Percentiles rank a stretch among this genome's conserved stretches.
These are phyloP conservation scores for Cucurbita moschata DNA, from an alignment of 306 rosid genomes.

Conservation along the genomic window DNA sequence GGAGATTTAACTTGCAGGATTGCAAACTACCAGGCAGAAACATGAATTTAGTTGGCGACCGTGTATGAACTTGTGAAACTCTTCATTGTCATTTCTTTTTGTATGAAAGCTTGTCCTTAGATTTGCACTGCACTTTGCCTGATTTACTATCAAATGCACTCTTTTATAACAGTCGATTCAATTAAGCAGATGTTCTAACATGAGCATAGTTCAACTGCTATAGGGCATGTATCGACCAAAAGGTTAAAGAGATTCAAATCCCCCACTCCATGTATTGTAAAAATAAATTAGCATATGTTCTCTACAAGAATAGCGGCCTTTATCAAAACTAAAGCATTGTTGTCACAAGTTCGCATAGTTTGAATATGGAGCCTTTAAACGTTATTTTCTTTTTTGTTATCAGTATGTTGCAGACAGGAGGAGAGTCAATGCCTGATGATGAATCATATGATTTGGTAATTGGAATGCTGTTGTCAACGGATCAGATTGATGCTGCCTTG, in stretches of 20 bases:
- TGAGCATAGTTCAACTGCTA: too few species aligned
- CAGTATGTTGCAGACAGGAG: slow-evolving; percentile 84
- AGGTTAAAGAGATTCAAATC: too few species aligned
- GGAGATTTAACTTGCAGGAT: neutral
- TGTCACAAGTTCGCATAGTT: neutral
- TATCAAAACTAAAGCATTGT: neutral
- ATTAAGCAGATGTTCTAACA: neutral
- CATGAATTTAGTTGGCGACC: neutral
- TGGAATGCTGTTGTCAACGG: slow-evolving; percentile 45
- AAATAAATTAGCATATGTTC: neutral
- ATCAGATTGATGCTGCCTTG: slow-evolving; percentile 48
- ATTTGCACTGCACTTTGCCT: too few species aligned
- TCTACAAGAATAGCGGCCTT: neutral
- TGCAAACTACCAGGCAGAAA: neutral
- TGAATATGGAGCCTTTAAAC: neutral
- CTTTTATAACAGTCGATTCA: neutral
- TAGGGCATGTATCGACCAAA: too few species aligned
- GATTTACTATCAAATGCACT: neutral
- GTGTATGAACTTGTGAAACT: neutral
- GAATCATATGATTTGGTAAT: slow-evolving; percentile 70
- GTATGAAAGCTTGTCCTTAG: too few species aligned
- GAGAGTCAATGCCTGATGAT: slow-evolving; percentile 56
- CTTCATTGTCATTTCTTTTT: neutral
- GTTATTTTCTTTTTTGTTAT: neutral
- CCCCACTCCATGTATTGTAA: too few species aligned